phyloP scores from a whole-genome alignment of 1,139 yeast genomes.

The Debaryomyces coudertii region DNA sequence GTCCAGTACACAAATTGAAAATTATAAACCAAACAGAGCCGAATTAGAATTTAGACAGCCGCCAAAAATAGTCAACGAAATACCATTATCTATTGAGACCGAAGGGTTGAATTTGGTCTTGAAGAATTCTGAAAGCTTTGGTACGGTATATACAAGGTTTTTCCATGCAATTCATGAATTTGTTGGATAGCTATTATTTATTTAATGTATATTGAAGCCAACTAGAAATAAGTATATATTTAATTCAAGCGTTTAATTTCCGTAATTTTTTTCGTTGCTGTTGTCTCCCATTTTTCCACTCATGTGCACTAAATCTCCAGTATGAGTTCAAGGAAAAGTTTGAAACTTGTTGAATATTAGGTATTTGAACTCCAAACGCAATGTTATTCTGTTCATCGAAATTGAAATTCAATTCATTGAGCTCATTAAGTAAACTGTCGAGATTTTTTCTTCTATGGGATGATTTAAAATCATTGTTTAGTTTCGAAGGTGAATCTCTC shows the following conservation, averaged over 20 bases:
- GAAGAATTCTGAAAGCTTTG: conserved; percentile 13
- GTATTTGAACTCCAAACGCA: conserved; percentile 14
- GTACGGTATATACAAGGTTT: conserved; percentile 17
- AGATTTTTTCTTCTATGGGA: neutral
- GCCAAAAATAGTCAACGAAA: conserved; percentile 20
- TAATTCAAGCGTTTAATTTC: neutral
- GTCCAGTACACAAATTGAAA: conserved; percentile 23
- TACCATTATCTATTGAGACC: conserved; percentile 15
- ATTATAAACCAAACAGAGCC: conserved; percentile 26
- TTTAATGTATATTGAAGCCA: neutral
- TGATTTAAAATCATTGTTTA: neutral
- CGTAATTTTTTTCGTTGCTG: conserved; percentile 8
- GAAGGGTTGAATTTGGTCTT: conserved; percentile 13
- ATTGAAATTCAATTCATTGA: conserved; percentile 3
- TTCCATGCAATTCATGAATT: conserved; percentile 16
- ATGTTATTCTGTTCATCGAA: conserved; percentile 10
- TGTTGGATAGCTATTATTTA: conserved; percentile 8
- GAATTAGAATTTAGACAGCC: conserved; percentile 31
- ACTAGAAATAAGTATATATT: neutral
- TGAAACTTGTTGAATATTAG: conserved; percentile 5
- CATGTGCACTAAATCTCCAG: conserved; percentile 14
- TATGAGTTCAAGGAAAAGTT: conserved; percentile 9
- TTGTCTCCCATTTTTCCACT: conserved; percentile 12
- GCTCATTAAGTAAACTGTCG: neutral
- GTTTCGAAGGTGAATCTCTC: neutral